These are phyloP conservation scores for Elaeis guineensis DNA, from an alignment of 176 grass and related monocot genomes.

Conservation along the genomic window DNA sequence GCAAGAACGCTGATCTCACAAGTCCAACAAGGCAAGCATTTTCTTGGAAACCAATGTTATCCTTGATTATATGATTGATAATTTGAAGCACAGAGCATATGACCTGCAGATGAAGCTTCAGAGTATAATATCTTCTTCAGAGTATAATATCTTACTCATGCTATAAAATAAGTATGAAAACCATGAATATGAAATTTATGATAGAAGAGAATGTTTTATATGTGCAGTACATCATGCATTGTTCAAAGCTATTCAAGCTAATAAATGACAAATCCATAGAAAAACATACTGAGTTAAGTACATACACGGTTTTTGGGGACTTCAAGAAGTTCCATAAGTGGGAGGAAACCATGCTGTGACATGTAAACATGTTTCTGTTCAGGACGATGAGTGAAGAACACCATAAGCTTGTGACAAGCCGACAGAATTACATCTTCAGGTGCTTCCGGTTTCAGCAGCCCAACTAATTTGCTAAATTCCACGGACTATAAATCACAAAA, in stretches of 20 bases:
- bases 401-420: conserved; percentile 76
- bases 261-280: background rate
- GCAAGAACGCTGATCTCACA: conserved; percentile 32
- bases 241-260: too few relatives aligned
- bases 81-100: conserved; percentile 72
- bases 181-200: too few relatives aligned
- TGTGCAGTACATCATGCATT: too few relatives aligned
- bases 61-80: conserved; percentile 88
- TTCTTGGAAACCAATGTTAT: conserved; percentile 70
- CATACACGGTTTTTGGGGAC: conserved; percentile 81
- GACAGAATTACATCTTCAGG: conserved; percentile 87
- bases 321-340: conserved; percentile 91
- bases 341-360: conserved; percentile 86
- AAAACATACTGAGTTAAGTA: conserved; percentile 21
- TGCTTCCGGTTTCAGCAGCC: conserved; percentile 71
- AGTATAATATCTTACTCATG: too few relatives aligned
- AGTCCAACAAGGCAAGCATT: conserved; percentile 99
- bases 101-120: conserved; percentile 36
- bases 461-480: conserved; percentile 97
- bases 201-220: too few relatives aligned
- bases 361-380: conserved; percentile 89
- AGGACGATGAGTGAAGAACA: conserved; percentile 65
- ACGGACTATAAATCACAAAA: conserved; percentile 45
- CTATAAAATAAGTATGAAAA: too few relatives aligned
- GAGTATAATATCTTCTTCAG: too few relatives aligned